These are phyloP conservation scores for Wickerhamomyces canadensis DNA, from an alignment of 805 yeast genomes.

Conservation along the genomic window DNA sequence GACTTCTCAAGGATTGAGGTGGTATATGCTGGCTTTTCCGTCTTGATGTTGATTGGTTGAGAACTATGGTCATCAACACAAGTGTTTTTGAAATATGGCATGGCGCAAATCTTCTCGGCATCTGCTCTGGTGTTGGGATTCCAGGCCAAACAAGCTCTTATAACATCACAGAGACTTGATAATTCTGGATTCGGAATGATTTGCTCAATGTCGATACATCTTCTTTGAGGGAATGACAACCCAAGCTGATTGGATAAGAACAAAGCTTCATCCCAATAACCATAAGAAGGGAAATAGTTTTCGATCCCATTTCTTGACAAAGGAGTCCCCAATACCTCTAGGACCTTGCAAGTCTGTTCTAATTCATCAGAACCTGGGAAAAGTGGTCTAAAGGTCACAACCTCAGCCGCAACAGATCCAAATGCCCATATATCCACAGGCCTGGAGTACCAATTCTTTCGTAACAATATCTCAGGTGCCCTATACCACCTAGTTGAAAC, in stretches of 20 bases:
- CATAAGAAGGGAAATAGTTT: conserved; percentile 51
- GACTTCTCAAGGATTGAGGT: conserved; percentile 8
- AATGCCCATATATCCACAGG: conserved; percentile 87
- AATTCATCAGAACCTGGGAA: conserved; percentile 79
- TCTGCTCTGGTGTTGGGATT: conserved; percentile 64
- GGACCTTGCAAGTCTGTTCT: conserved; percentile 70
- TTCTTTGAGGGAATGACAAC: conserved; percentile 47
- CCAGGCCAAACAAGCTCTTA: conserved; percentile 62
- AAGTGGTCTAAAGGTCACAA: conserved; percentile 67
- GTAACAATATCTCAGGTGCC: conserved; percentile 71
- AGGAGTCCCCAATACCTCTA: conserved; percentile 74
- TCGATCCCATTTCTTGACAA: conserved; percentile 23
- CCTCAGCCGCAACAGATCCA: conserved; percentile 72
- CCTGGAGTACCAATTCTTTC: conserved; percentile 55
- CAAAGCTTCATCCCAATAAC: conserved; percentile 65
- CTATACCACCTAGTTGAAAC: conserved; percentile 86
- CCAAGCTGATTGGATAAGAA: conserved; percentile 48
- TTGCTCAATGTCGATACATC: conserved; percentile 42
- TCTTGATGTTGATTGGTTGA: conserved; percentile 1
- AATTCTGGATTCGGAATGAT: conserved; percentile 43
- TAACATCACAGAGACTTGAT: conserved; percentile 29
- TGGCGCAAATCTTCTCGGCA: conserved; percentile 39
- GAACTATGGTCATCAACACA: conserved; percentile 21
- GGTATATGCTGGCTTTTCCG: background rate
- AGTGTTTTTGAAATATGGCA: conserved; percentile 52